Evolutionary conservation across 2,329 filamentous ascomycete genomes (phyloP).

Genomic region (Penicillium sumatraense): DNA sequence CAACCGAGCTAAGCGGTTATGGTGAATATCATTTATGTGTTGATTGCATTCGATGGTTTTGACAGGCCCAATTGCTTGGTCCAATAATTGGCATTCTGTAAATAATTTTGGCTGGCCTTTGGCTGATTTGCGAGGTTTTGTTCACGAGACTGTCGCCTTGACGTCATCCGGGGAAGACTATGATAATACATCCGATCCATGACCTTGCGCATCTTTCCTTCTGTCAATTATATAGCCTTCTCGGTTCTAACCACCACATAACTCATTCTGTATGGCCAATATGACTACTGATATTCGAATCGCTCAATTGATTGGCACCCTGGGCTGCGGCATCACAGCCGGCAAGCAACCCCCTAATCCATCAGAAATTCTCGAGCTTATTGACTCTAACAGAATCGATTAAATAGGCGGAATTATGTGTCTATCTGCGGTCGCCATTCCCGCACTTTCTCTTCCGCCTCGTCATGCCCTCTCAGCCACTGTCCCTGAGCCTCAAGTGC

Average conservation of each 20-base stretch:
- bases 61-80: no score
- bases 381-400: not conserved
- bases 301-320: slow-evolving; percentile 20
- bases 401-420: slow-evolving; percentile 31
- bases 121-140: no score
- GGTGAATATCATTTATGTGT: no score
- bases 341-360: slow-evolving; percentile 5
- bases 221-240: no score
- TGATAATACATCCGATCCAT: no score
- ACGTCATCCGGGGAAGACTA: no score
- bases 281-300: slow-evolving; percentile 17
- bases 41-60: no score
- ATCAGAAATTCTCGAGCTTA: not conserved
- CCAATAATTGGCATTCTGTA: no score
- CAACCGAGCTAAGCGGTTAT: no score
- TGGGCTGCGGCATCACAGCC: slow-evolving; percentile 22
- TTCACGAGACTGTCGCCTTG: no score
- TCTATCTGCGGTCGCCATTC: slow-evolving; percentile 27
- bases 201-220: no score
- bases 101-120: no score
- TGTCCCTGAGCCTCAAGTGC: slow-evolving; percentile 5
- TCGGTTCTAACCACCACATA: not conserved
- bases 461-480: slow-evolving; percentile 13
- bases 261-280: not conserved
- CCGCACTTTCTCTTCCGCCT: slow-evolving; percentile 24